A percentile compares a stretch with the other conserved stretches of the same genome.
Conservation (phyloP, 1,139 yeast genomes). For the Kodamaea alishanica region DNA sequence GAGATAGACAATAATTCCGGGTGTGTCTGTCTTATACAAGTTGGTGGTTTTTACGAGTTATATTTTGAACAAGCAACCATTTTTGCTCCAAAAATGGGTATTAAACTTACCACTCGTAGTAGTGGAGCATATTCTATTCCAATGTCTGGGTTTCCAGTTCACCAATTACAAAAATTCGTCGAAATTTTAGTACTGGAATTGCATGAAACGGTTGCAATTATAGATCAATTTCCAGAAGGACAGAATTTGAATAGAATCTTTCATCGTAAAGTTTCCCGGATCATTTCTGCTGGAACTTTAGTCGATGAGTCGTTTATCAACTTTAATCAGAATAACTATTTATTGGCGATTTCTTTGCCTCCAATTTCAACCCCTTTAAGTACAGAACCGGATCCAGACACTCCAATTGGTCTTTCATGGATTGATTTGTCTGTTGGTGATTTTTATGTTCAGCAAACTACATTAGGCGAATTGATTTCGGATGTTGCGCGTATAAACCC, state of each 20-base stretch:
- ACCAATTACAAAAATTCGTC: constrained; percentile 68
- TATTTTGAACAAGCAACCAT: constrained; percentile 83
- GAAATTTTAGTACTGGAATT: constrained; percentile 67
- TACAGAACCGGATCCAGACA: constrained; percentile 44
- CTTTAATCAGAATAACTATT: constrained; percentile 64
- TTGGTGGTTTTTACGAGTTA: constrained; percentile 84
- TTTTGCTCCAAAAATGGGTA: constrained; percentile 67
- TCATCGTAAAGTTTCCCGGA: constrained; percentile 69
- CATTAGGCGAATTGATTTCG: constrained; percentile 49
- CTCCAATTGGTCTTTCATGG: constrained; percentile 78
- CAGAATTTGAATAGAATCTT: constrained; percentile 32
- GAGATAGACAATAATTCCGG: constrained; percentile 50
- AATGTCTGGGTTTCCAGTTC: constrained; percentile 89
- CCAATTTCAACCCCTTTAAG: constrained; percentile 2
- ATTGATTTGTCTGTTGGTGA: constrained; percentile 84
- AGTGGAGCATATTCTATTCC: constrained; percentile 53
- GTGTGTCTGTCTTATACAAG: constrained; percentile 80
- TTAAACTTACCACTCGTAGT: constrained; percentile 42
- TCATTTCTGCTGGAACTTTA: constrained; percentile 90
- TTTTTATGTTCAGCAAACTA: constrained; percentile 62
- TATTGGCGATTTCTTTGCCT: constrained; percentile 64
- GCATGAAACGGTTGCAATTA: constrained; percentile 70
- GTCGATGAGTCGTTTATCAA: constrained; percentile 83
- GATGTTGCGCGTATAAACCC: constrained; percentile 67
- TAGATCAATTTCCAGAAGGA: constrained; percentile 57